Evolutionary conservation across 148 eudicot genomes (phyloP).

Genomic region (Cornus controversa): DNA sequence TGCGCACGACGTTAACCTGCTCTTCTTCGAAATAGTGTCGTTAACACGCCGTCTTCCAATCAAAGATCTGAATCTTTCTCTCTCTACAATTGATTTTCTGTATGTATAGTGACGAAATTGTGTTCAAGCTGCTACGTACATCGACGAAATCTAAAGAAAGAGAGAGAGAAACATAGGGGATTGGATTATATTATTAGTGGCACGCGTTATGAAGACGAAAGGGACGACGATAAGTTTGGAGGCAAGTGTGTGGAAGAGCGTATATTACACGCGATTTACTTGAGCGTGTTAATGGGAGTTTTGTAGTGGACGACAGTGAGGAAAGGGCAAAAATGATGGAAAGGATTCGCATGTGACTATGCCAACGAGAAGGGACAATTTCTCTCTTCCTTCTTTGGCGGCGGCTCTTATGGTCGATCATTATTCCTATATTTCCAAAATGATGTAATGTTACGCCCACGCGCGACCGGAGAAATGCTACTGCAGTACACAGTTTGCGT

Average conservation of each 20-base stretch:
- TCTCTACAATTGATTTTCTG: constrained; percentile 9
- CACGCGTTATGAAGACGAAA: constrained; percentile 4
- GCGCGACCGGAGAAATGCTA: too few relatives aligned
- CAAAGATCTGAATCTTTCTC: not conserved
- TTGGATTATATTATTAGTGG: too few relatives aligned
- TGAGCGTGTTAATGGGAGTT: not conserved
- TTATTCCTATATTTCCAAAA: not conserved
- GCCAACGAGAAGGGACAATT: constrained; percentile 29
- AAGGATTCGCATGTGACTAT: not conserved
- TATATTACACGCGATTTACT: not conserved
- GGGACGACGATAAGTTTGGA: too few relatives aligned
- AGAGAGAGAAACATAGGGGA: constrained; percentile 18
- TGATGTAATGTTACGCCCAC: not conserved
- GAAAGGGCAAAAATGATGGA: not conserved
- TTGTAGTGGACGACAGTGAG: not conserved
- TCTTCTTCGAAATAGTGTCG: not conserved
- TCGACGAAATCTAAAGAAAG: constrained; percentile 24
- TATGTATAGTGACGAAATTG: constrained; percentile 9
- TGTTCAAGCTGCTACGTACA: too few relatives aligned
- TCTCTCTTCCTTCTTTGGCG: not conserved
- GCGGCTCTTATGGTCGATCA: too few relatives aligned
- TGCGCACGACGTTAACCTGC: constrained; percentile 9
- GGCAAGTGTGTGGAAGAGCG: not conserved
- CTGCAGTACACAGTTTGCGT: too few relatives aligned
- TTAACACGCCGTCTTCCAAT: not conserved